Evolutionary conservation across 169 alveolate species (phyloP), one percentile per base, ranked within the genome.

Genomic region (Plasmodium sp.): DNA sequence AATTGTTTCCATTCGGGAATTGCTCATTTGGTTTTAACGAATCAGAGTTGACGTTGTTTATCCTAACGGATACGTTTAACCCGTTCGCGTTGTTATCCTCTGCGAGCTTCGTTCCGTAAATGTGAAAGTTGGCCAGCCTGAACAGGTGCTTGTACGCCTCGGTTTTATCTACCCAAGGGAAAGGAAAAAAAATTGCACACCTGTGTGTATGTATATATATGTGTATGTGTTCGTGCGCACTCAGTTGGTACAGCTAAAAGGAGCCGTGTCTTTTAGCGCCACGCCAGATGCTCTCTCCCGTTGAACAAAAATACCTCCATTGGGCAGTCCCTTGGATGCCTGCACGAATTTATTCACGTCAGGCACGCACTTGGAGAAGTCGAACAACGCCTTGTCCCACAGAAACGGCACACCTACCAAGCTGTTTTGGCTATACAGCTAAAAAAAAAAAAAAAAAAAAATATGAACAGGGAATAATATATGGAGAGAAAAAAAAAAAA

Each of bases 281-380:
- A 18, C 43, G 34, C 14, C 22, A 71, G 58, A 74, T 22, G 10
- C 12, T 56, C 45, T 18, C 27, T 72, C 48, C n/a, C 39, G 33
- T 75, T 74, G 36, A 4, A 12, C 41, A 48, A 31, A 74, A 85
- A 27, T 77, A 90, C 91, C 88, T 56, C 72, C 82, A 54, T 67
- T 90, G 71, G 36, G 83, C 7, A 43, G 39, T 27, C 36, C 84
- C 62, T 80, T 90, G 16, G 83, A 80, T 54, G 91, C 79, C 62
- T 80, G 45, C 39, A 67, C 56, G 36, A 80, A 80, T 74, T 80
- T 90, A 43, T 67, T 58, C 31, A 90, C 18, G 39, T 90, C 91
- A 79, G 94, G 94, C 34, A 90, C 14, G 22, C 94, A 90, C 73
- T 90, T 90, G 41, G 88, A 81, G 77, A 90, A 90, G 58, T 90